A percentile compares a stretch with the other conserved stretches of the same genome.
Conservation (phyloP, 257 asterid genomes). For the Solanum piurae region DNA sequence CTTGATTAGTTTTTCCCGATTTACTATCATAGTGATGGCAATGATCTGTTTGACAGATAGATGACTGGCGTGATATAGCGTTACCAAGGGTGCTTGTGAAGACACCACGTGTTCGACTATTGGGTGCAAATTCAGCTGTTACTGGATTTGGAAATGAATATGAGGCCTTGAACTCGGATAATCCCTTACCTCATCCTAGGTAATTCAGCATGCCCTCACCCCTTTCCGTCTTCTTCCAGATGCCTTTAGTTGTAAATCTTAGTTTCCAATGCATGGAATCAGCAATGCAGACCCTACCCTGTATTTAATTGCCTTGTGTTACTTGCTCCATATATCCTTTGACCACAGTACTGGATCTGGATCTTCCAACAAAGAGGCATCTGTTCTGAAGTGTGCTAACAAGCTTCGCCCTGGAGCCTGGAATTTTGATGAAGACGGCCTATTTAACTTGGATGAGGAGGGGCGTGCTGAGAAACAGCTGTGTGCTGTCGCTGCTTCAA, state of each 20-base stretch:
- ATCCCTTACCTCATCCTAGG: conserved; percentile 46
- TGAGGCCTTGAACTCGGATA: conserved; percentile 54
- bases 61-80: conserved; percentile 98
- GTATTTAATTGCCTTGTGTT: background rate
- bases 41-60: conserved; percentile 43
- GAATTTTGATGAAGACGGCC: conserved; percentile 99
- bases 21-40: background rate
- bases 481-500: conserved; percentile 95
- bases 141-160: conserved; percentile 87
- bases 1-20: background rate
- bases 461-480: conserved; percentile 92
- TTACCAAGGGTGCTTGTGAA: conserved; percentile 80
- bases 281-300: background rate
- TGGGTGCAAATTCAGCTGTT: conserved; percentile 72
- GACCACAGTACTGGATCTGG: conserved; percentile 43
- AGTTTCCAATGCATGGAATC: background rate
- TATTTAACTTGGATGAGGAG: conserved; percentile 87
- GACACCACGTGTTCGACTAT: conserved; percentile 57
- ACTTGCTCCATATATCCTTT: background rate
- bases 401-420: conserved; percentile 66
- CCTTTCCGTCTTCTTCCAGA: background rate
- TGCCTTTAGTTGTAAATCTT: background rate
- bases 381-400: conserved; percentile 36
- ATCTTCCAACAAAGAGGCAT: conserved; percentile 49
- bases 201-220: conserved; percentile 11